Conservation (phyloP, 2,329 filamentous ascomycete genomes). For the Fusarium annulatum region DNA sequence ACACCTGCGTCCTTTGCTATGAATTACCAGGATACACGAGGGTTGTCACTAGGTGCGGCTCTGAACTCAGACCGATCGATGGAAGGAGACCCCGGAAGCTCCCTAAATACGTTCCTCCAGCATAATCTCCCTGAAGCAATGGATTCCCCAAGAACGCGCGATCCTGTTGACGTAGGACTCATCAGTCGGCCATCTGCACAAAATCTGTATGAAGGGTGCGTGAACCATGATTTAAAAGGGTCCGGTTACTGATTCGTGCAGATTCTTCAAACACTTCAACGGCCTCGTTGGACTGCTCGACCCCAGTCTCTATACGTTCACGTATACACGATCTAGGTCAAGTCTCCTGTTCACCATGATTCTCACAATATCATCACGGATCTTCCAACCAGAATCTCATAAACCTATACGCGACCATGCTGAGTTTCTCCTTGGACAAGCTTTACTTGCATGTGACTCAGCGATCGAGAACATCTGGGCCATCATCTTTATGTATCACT, state of each 20-base stretch:
- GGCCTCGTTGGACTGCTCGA: background rate
- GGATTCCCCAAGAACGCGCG: accelerated
- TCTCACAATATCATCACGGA: background rate
- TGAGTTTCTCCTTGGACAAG: background rate
- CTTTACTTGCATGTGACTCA: background rate
- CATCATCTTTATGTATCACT: conserved; percentile 2
- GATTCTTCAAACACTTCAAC: conserved; percentile 4
- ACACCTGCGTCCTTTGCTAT: background rate
- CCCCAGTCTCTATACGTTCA: background rate
- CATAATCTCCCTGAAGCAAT: accelerated
- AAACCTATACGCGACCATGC: background rate
- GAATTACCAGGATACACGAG: background rate
- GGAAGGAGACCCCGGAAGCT: accelerated
- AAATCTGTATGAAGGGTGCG: background rate
- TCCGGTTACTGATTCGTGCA: background rate
- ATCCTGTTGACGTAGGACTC: background rate
- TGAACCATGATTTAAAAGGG: accelerated
- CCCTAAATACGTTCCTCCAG: background rate
- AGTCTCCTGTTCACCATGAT: background rate
- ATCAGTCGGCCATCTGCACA: background rate
- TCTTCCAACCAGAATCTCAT: background rate
- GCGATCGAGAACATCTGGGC: conserved; percentile 2
- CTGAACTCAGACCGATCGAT: background rate
- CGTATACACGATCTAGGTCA: background rate
- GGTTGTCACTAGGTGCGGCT: accelerated